Evolutionary conservation across 2,329 filamentous ascomycete genomes (phyloP).

Genomic region (Aspergillus proliferans): DNA sequence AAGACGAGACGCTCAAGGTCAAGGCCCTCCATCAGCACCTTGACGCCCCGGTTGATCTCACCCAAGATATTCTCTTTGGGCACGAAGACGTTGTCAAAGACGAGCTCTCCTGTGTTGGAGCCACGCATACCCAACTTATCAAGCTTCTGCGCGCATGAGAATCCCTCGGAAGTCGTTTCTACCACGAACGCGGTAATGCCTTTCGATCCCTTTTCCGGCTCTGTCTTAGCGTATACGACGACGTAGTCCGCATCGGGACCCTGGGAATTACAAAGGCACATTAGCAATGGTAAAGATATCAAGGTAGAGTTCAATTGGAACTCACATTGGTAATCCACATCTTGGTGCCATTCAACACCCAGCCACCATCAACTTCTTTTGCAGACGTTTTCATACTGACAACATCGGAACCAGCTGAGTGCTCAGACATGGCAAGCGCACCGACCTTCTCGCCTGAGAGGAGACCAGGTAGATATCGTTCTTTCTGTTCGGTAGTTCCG

Average conservation of each 20-base stretch:
- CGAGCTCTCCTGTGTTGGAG: conserved; percentile 88
- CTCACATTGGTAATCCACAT: conserved; percentile 97
- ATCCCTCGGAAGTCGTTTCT: conserved; percentile 62
- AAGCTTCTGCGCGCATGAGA: conserved; percentile 81
- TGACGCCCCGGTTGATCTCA: conserved; percentile 70
- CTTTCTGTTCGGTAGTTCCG: conserved; percentile 71
- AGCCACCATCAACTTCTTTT: conserved; percentile 74
- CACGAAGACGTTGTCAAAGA: conserved; percentile 87
- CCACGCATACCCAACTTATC: conserved; percentile 99
- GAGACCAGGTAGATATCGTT: conserved; percentile 69
- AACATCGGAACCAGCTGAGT: conserved; percentile 84
- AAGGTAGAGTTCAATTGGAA: background rate
- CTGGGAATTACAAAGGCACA: conserved; percentile 13
- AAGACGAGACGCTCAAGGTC: conserved; percentile 91
- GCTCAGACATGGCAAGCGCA: conserved; percentile 91
- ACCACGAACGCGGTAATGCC: conserved; percentile 95
- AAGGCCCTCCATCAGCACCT: conserved; percentile 90
- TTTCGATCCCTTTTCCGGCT: conserved; percentile 70
- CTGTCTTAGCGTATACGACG: conserved; percentile 95
- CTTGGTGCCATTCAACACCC: conserved; percentile 80
- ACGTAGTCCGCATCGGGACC: conserved; percentile 87
- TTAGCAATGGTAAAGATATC: background rate
- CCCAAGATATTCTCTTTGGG: conserved; percentile 77
- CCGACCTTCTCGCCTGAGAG: conserved; percentile 76
- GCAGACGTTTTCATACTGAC: conserved; percentile 91